A percentile compares a stretch with the other conserved stretches of the same genome.
Evolutionary conservation across 805 yeast species (phyloP).

Genomic region (Metschnikowia proteae): DNA sequence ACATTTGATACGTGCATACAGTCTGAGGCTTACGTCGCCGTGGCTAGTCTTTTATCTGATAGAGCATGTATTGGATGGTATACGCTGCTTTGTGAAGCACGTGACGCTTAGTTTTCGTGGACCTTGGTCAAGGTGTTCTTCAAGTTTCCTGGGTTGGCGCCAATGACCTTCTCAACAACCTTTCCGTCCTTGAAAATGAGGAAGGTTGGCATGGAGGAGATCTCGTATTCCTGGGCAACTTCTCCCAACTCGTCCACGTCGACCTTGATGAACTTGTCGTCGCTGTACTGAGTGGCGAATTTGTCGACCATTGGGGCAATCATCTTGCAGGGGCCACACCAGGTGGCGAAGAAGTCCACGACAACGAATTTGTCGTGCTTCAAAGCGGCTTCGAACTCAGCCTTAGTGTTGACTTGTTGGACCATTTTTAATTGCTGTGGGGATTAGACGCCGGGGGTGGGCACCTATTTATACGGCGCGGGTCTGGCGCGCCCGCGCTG

Average conservation of each 20-base stretch:
- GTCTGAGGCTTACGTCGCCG: too few relatives aligned
- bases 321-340: conserved; percentile 99
- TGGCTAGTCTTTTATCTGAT: too few relatives aligned
- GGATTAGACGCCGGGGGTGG: not conserved
- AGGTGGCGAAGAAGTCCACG: conserved; percentile 93
- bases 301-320: conserved; percentile 91
- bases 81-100: too few relatives aligned
- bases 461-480: not conserved
- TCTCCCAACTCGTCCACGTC: conserved; percentile 84
- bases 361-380: conserved; percentile 70
- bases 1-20: too few relatives aligned
- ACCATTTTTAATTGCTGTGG: conserved; percentile 31
- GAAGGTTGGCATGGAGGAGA: conserved; percentile 57
- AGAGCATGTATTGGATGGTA: too few relatives aligned
- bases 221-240: conserved; percentile 64
- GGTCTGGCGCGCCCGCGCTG: not conserved
- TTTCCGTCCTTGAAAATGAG: conserved; percentile 81
- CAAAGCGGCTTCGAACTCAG: conserved; percentile 68
- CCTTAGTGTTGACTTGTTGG: conserved; percentile 25
- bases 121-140: conserved; percentile 51
- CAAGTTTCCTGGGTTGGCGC: conserved; percentile 85
- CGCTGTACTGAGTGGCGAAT: conserved; percentile 62
- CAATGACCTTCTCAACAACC: conserved; percentile 74
- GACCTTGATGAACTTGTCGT: conserved; percentile 78
- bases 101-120: not conserved